Percentiles rank a stretch among this genome's conserved stretches.
phyloP scores from a whole-genome alignment of 1,284 basidiomycete genomes.

The Sanghuangporus sanghuang region DNA sequence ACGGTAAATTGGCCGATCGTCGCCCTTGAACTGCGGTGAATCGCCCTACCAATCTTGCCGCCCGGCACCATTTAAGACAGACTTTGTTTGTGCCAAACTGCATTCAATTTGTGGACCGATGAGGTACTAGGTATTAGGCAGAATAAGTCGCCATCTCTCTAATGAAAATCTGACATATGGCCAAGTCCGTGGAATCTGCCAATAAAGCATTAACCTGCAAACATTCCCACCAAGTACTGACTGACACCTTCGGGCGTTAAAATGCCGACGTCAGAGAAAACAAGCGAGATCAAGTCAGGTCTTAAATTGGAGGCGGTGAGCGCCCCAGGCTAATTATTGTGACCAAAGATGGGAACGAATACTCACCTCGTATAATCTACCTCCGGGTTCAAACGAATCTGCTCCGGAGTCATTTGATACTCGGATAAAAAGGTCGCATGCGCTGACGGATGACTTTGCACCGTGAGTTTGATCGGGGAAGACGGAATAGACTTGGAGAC shows the following conservation, averaged over 20 bases:
- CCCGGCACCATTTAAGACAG: too few relatives aligned
- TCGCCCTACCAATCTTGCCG: too few relatives aligned
- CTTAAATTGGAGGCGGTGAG: constrained; percentile 32
- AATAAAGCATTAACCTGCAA: constrained; percentile 53
- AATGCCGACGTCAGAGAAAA: constrained; percentile 90
- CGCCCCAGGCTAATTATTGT: constrained; percentile 16
- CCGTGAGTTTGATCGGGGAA: constrained; percentile 19
- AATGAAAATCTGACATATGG: too few relatives aligned
- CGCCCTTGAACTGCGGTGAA: neutral
- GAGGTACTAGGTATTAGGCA: too few relatives aligned
- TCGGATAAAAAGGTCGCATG: constrained; percentile 24
- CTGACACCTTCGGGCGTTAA: constrained; percentile 89
- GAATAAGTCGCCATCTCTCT: too few relatives aligned
- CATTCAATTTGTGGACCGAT: neutral
- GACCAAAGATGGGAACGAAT: neutral
- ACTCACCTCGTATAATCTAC: constrained; percentile 78
- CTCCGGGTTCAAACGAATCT: constrained; percentile 71
- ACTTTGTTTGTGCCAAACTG: neutral
- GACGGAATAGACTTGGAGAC: constrained; percentile 8
- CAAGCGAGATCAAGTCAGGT: constrained; percentile 83
- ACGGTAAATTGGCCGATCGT: neutral
- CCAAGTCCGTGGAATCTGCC: neutral
- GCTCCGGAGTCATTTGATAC: constrained; percentile 59
- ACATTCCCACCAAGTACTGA: constrained; percentile 88
- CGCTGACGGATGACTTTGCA: constrained; percentile 13